These are phyloP conservation scores for Scorias spongiosa DNA, from an alignment of 2,329 filamentous ascomycete species.

Conservation along the genomic window DNA sequence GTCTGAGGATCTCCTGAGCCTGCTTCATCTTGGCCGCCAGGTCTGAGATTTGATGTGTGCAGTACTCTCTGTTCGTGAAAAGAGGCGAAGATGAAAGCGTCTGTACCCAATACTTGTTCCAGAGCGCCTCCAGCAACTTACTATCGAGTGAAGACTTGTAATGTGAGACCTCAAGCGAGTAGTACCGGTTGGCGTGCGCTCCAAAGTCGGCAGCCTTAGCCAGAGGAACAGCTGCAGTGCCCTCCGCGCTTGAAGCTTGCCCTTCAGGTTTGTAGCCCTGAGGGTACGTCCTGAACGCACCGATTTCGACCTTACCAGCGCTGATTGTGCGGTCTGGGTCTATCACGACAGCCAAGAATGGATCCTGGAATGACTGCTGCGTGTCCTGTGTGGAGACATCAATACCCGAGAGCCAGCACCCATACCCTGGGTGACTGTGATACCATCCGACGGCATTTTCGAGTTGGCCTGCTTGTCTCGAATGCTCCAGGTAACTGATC, in stretches of 20 bases:
- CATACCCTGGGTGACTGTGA: slow-evolving; percentile 92
- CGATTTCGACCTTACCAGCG: slow-evolving; percentile 91
- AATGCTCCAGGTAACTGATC: slow-evolving; percentile 64
- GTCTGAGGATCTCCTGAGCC: slow-evolving; percentile 20
- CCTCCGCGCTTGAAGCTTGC: slow-evolving; percentile 31
- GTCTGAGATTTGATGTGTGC: slow-evolving; percentile 82
- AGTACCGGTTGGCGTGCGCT: slow-evolving; percentile 80
- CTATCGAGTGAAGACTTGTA: slow-evolving; percentile 88
- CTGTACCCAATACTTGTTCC: slow-evolving; percentile 99
- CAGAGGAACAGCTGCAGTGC: slow-evolving; percentile 69
- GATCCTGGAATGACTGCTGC: slow-evolving; percentile 76
- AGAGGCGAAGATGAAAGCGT: slow-evolving; percentile 84
- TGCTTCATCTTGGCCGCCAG: slow-evolving; percentile 61
- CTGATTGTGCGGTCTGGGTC: slow-evolving; percentile 92
- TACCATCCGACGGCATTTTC: slow-evolving; percentile 98
- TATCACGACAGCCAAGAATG: slow-evolving; percentile 89
- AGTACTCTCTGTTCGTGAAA: slow-evolving; percentile 83
- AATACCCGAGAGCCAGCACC: slow-evolving; percentile 94
- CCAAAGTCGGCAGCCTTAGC: slow-evolving; percentile 93
- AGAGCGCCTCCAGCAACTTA: slow-evolving; percentile 72
- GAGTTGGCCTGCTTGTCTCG: slow-evolving; percentile 58
- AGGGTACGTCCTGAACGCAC: slow-evolving; percentile 85
- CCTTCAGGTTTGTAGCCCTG: slow-evolving; percentile 48
- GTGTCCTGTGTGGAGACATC: slow-evolving; percentile 78
- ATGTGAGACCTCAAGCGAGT: slow-evolving; percentile 77